These are phyloP conservation scores for Picochlorum sp. DNA, from an alignment of 139 green algal genomes.

Conservation along the genomic window DNA sequence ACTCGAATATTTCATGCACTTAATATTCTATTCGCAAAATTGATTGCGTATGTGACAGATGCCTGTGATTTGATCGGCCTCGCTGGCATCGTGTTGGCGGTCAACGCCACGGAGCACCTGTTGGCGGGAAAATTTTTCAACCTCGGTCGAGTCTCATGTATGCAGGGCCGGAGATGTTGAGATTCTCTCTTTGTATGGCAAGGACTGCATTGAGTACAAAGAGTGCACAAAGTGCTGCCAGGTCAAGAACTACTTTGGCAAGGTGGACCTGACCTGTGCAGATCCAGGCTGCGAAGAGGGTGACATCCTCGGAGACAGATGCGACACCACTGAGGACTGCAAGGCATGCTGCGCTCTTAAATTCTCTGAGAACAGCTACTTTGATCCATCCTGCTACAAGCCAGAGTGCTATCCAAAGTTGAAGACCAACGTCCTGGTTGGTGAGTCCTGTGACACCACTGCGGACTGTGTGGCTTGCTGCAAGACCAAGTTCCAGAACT, in stretches of 20 bases:
- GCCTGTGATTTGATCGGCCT: no score
- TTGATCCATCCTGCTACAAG: neutral
- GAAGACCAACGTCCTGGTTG: neutral
- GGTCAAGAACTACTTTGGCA: neutral
- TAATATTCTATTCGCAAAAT: no score
- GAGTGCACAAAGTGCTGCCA: conserved; percentile 1
- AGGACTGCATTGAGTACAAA: neutral
- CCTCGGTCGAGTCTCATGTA: no score
- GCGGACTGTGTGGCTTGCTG: neutral
- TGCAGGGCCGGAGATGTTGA: conserved; percentile 4
- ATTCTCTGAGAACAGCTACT: neutral
- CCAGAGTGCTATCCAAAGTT: neutral
- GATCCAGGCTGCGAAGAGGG: neutral
- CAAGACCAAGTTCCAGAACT: neutral
- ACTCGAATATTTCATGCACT: no score
- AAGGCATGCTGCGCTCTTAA: neutral
- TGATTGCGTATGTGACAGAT: no score
- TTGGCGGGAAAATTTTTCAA: no score
- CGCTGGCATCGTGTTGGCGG: no score
- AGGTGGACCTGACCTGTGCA: neutral
- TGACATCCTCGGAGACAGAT: neutral
- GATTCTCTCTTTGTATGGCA: neutral
- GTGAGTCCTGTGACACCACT: neutral
- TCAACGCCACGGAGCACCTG: no score
- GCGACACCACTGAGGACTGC: neutral